phyloP scores from a whole-genome alignment of 208 protist species.

The Acanthamoeba castellanii region DNA sequence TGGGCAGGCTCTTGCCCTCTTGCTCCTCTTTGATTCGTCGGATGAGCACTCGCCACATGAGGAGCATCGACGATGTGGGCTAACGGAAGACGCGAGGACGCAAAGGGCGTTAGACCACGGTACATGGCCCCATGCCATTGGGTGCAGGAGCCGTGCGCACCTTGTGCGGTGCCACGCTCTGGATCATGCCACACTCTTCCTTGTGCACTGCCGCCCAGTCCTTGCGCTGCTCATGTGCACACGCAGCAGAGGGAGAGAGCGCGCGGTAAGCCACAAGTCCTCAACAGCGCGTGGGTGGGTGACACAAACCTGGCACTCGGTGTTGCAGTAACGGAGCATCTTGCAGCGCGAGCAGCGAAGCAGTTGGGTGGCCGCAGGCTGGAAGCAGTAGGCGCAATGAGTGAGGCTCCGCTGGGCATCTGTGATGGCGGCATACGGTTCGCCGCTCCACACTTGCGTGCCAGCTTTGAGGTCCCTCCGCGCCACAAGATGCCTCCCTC shows the following conservation, averaged over 20 bases:
- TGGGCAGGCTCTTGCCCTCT: conserved; percentile 18
- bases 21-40: conserved; percentile 24
- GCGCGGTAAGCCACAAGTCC: background rate
- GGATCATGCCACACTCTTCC: conserved; percentile 37
- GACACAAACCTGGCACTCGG: conserved; percentile 15
- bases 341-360: conserved; percentile 50
- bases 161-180: conserved; percentile 34
- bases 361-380: background rate
- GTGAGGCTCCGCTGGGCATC: conserved; percentile 18
- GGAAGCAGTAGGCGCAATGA: conserved; percentile 3
- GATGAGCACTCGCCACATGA: conserved; percentile 44
- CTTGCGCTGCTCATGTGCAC: conserved; percentile 12
- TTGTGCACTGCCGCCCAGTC: conserved; percentile 50
- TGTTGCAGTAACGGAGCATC: conserved; percentile 19
- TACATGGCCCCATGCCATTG: background rate
- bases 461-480: background rate
- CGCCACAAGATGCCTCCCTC: background rate
- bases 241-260: background rate
- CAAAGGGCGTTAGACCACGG: no score
- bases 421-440: conserved; percentile 25
- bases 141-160: background rate
- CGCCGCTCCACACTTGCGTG: conserved; percentile 1
- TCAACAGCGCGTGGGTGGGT: background rate
- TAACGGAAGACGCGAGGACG: background rate
- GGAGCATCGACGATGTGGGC: conserved; percentile 26